These are phyloP conservation scores for Colletotrichum lindemuthianum DNA, from an alignment of 2,329 filamentous ascomycete genomes.

Conservation along the genomic window DNA sequence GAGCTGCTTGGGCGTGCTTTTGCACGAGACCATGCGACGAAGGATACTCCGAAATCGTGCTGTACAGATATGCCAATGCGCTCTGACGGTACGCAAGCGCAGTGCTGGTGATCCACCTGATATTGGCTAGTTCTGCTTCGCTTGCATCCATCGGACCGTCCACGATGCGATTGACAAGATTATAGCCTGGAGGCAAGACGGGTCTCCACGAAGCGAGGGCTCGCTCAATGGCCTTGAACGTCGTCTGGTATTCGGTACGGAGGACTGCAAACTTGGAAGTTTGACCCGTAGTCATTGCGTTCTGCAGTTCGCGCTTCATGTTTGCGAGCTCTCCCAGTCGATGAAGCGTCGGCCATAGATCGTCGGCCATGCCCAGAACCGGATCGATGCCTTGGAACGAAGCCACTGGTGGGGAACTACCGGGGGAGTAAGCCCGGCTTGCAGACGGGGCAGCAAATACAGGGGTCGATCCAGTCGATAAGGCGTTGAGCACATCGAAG, in stretches of 20 bases:
- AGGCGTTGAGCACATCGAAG: constrained; percentile 33
- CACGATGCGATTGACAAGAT: constrained; percentile 35
- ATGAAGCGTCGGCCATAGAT: constrained; percentile 32
- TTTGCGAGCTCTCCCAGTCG: constrained; percentile 25
- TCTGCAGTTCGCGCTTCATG: constrained; percentile 27
- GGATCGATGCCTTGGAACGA: constrained; percentile 14
- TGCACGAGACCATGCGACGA: constrained; percentile 32
- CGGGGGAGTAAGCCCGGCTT: constrained; percentile 17
- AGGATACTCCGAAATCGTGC: constrained; percentile 28
- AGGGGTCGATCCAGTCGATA: constrained; percentile 20
- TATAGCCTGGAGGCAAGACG: constrained; percentile 26
- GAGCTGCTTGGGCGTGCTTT: constrained; percentile 32
- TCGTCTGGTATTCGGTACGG: constrained; percentile 29
- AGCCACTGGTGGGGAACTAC: constrained; percentile 1
- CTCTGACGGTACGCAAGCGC: constrained; percentile 35
- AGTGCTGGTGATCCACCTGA: constrained; percentile 32
- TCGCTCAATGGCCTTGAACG: constrained; percentile 25
- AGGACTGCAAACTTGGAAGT: constrained; percentile 25
- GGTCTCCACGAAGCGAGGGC: constrained; percentile 30
- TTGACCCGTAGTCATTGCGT: constrained; percentile 16
- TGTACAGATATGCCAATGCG: constrained; percentile 31
- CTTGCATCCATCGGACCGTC: constrained; percentile 32
- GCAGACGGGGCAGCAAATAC: constrained; percentile 22
- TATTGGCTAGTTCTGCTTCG: constrained; percentile 32
- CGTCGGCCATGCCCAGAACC: constrained; percentile 27